Percentiles rank a stretch among this genome's conserved stretches.
phyloP scores from a whole-genome alignment of 176 grass and related monocot species.

The Ensete glaucum region DNA sequence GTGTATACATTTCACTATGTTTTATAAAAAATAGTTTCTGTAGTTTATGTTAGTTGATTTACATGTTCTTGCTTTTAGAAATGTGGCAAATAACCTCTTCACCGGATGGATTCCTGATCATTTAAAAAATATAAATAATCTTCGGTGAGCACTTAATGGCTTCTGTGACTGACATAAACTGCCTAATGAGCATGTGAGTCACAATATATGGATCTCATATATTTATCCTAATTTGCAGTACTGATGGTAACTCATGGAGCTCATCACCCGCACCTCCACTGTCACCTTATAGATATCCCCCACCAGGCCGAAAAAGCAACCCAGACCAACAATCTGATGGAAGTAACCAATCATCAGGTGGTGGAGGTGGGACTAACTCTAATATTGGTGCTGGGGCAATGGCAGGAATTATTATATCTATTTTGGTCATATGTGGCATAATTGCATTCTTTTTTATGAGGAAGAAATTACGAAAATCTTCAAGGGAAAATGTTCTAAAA shows the following conservation, averaged over 20 bases:
- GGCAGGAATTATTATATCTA: constrained; percentile 80
- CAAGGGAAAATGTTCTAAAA: constrained; percentile 45
- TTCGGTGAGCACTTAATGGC: constrained; percentile 55
- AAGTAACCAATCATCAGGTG: constrained; percentile 28
- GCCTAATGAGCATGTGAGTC: constrained; percentile 9
- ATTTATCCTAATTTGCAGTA: constrained; percentile 35
- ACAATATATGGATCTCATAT: neutral
- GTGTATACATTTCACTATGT: constrained; percentile 1
- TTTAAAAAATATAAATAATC: constrained; percentile 80
- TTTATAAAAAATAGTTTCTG: neutral
- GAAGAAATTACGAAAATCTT: constrained; percentile 40
- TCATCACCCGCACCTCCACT: constrained; percentile 54
- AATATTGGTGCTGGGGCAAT: constrained; percentile 59
- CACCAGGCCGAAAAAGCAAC: constrained; percentile 37
- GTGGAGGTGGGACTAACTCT: constrained; percentile 35
- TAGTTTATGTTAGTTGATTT: neutral
- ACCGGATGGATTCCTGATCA: constrained; percentile 83
- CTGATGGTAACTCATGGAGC: constrained; percentile 84
- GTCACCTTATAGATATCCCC: constrained; percentile 57
- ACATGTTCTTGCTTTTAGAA: constrained; percentile 28
- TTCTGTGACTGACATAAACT: neutral
- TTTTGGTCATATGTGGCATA: constrained; percentile 61
- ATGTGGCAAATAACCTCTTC: constrained; percentile 82
- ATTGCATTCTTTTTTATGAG: constrained; percentile 64
- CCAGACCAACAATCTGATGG: constrained; percentile 42